Conservation (phyloP, 331 rosid species). For the Stylosanthes scabra region DNA sequence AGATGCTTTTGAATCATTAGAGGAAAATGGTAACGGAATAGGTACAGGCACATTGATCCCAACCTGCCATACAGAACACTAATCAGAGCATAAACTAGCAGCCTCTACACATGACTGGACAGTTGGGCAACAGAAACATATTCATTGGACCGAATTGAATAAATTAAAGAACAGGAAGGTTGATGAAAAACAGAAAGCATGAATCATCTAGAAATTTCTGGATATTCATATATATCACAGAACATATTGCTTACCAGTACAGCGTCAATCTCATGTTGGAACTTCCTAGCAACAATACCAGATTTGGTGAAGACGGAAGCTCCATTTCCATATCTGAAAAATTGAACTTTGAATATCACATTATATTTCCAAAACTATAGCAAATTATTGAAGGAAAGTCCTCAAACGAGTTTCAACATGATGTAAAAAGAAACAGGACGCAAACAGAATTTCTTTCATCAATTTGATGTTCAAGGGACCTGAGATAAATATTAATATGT, state of each 20-base stretch:
- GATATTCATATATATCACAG: background rate
- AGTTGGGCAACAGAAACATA: background rate
- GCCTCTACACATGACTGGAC: slow-evolving; percentile 7
- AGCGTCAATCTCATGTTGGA: slow-evolving; percentile 76
- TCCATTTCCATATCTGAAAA: slow-evolving; percentile 58
- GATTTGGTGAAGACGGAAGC: slow-evolving; percentile 81
- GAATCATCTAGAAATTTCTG: background rate
- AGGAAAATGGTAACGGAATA: slow-evolving; percentile 59
- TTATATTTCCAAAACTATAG: slow-evolving; percentile 13
- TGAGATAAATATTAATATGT: background rate
- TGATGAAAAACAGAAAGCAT: slow-evolving; percentile 6
- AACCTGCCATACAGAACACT: slow-evolving; percentile 48
- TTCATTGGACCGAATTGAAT: background rate
- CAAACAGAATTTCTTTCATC: background rate
- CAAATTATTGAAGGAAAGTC: slow-evolving; percentile 1
- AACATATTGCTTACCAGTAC: slow-evolving; percentile 54
- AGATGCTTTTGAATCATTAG: slow-evolving; percentile 53
- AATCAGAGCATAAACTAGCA: slow-evolving; percentile 7
- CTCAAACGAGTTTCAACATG: background rate
- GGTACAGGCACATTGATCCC: slow-evolving; percentile 76
- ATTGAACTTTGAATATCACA: background rate
- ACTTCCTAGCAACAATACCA: slow-evolving; percentile 67
- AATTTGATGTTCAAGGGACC: background rate
- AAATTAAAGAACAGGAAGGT: background rate
- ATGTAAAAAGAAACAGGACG: background rate